Base-by-base conservation (phyloP, 768 basidiomycete genomes). In the Suillus ampliporus region DNA sequence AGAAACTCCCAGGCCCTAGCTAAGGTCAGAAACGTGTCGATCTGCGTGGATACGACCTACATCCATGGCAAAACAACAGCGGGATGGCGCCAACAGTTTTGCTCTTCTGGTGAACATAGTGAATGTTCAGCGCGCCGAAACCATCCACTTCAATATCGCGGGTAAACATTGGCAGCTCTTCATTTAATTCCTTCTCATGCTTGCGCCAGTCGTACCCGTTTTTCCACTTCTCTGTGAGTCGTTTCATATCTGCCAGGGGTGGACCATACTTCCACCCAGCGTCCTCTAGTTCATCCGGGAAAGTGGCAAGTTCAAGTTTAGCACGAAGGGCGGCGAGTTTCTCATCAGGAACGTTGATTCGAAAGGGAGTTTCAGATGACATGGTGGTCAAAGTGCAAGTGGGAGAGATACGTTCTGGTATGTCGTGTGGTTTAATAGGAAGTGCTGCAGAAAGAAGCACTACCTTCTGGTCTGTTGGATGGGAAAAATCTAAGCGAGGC, bases 51-150 rank as follows among this genome's bases (percentile, higher is more conserved):
- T 31, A 31, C 4, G 31, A 31, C 31, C 3, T 31, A 80, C 87
- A 88, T 43, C 87, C 87, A 64, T 89, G 87, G 19, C 87, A 79
- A 63, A 84, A 88, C 31, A 88, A 73, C n/a, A 89, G 69, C 1
- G 87, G 86, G 31, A 89, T 83, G 0, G 86, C 86, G 21, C 74
- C 71, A 1, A 63, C 63, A 0, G 76, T 66, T 7, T 63, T 59
- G 67, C 86, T 86, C 70, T 75, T 79, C 72, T 84, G 76, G 69
- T 88, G 86, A 13, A 87, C 79, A 58, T 85, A 89, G 64, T 89
- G 86, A 7, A 88, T 80, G 62, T 83, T 81, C 48, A 87, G 73
- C 6, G 75, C 70, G 0, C 80, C 84, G 61, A 80, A 81, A 3
- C 76, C 78, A 9, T 80, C 80, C 2, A 88, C 80, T 2, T 77